Conservation (phyloP, 805 yeast species). For the Candida dendrica region DNA sequence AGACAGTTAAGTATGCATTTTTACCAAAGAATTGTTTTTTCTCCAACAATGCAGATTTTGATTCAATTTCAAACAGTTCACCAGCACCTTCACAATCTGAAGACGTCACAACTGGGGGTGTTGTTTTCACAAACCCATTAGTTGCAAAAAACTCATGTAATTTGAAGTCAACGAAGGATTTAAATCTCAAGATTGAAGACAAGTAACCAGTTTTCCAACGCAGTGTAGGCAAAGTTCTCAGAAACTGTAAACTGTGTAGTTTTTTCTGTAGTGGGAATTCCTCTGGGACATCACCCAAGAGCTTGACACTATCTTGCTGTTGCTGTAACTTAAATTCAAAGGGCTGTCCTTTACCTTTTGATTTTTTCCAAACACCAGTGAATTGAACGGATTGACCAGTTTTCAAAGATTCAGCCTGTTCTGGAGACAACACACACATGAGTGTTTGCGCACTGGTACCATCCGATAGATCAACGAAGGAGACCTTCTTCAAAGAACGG, state of each 20-base stretch:
- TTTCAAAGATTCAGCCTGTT: constrained; percentile 22
- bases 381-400: constrained; percentile 42
- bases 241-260: constrained; percentile 52
- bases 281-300: constrained; percentile 57
- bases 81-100: constrained; percentile 98
- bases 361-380: constrained; percentile 35
- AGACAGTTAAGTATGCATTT: constrained; percentile 73
- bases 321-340: constrained; percentile 40
- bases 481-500: constrained; percentile 64
- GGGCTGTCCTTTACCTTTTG: constrained; percentile 45
- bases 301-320: constrained; percentile 27
- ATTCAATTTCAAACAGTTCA: constrained; percentile 63
- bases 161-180: constrained; percentile 58
- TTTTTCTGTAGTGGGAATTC: constrained; percentile 83
- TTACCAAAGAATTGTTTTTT: constrained; percentile 50
- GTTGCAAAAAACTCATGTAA: constrained; percentile 47
- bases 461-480: constrained; percentile 75
- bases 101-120: constrained; percentile 82
- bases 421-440: constrained; percentile 44
- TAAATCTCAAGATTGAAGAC: constrained; percentile 59
- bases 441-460: constrained; percentile 57
- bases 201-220: constrained; percentile 68
- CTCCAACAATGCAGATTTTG: constrained; percentile 19
- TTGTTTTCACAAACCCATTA: constrained; percentile 57
- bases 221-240: constrained; percentile 68